Percentiles rank a stretch among this genome's conserved stretches.
Conservation (phyloP, 129 eudicot genomes). For the Apium graveolens region DNA sequence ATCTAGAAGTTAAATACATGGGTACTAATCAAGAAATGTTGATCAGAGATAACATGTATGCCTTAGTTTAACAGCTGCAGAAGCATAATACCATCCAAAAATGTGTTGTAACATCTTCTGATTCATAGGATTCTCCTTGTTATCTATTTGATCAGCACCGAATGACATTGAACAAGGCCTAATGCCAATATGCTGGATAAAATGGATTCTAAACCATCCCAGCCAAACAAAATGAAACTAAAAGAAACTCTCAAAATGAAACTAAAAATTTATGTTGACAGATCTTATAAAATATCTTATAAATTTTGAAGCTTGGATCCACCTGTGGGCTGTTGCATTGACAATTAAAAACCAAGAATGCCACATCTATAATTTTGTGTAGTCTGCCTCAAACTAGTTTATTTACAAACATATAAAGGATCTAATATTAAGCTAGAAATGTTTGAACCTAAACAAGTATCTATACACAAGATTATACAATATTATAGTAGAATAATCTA, state of each 20-base stretch:
- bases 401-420: not conserved
- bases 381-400: not conserved
- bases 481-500: too few relatives aligned
- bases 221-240: too few relatives aligned
- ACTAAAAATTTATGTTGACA: too few relatives aligned
- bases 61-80: slow-evolving; percentile 54
- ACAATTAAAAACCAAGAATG: not conserved
- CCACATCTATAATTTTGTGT: not conserved
- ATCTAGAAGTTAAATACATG: not conserved
- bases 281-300: too few relatives aligned
- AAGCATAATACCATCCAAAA: slow-evolving; percentile 73
- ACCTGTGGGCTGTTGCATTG: not conserved
- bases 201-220: too few relatives aligned
- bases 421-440: not conserved
- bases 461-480: too few relatives aligned
- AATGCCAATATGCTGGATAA: too few relatives aligned
- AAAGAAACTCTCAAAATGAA: too few relatives aligned
- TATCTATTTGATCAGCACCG: slow-evolving; percentile 78
- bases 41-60: not conserved
- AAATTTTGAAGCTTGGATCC: not conserved
- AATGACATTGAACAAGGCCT: slow-evolving; percentile 80
- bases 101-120: slow-evolving; percentile 44
- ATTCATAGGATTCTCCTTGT: slow-evolving; percentile 35
- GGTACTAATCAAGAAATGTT: not conserved
- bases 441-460: not conserved